phyloP scores from a whole-genome alignment of 169 alveolate genomes.

The Theileria annulata region DNA sequence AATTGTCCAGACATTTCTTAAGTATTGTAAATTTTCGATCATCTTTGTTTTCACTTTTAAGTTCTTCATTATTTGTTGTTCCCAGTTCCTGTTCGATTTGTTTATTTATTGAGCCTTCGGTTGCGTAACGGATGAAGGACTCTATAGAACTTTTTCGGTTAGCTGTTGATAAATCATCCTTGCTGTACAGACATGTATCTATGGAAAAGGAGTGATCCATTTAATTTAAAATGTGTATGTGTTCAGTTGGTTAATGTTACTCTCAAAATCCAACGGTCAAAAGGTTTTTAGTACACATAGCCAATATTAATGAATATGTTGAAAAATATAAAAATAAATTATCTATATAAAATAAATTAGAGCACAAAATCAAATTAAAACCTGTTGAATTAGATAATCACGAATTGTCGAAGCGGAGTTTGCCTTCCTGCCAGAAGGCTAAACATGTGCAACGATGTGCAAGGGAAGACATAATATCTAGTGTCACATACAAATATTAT shows the following conservation, averaged over 20 bases:
- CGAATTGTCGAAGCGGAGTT: background rate
- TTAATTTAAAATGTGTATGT: background rate
- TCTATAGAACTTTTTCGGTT: background rate
- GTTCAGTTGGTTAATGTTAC: too few relatives aligned
- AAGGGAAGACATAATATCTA: background rate
- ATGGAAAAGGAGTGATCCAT: conserved; percentile 20
- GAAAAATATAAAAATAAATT: too few relatives aligned
- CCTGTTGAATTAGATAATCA: too few relatives aligned
- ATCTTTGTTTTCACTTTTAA: background rate
- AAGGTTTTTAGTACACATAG: too few relatives aligned
- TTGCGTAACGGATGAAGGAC: too few relatives aligned
- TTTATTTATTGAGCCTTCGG: background rate
- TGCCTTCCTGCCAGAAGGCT: conserved; percentile 10
- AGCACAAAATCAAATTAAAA: too few relatives aligned
- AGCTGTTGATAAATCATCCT: background rate
- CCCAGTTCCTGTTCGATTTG: conserved; percentile 12
- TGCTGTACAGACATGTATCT: conserved; percentile 15
- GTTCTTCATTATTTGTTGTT: background rate
- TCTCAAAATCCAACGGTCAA: too few relatives aligned
- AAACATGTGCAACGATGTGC: background rate
- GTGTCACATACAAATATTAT: background rate
- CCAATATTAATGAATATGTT: too few relatives aligned
- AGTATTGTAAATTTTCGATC: background rate
- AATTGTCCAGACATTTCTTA: conserved; percentile 3
- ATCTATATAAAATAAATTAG: too few relatives aligned